phyloP scores from a whole-genome alignment of 2,329 filamentous ascomycete genomes.

The Ascochyta rabiei region DNA sequence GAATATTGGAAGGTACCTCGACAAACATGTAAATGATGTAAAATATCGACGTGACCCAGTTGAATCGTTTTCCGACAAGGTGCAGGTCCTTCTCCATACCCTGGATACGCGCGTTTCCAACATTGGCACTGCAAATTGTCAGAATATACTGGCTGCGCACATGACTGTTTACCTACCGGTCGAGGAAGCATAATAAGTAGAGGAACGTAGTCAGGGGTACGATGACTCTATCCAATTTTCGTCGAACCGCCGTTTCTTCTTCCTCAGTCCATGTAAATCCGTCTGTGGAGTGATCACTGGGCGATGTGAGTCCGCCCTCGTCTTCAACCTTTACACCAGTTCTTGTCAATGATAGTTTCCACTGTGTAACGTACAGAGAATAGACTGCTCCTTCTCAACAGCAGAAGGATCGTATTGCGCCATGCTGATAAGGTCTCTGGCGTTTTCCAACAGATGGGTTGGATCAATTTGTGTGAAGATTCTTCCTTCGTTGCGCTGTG shows the following conservation, averaged over 20 bases:
- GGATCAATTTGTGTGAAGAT: background rate
- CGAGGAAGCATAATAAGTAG: constrained; percentile 61
- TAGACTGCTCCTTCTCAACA: constrained; percentile 10
- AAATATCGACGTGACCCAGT: constrained; percentile 64
- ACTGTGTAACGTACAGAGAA: constrained; percentile 3
- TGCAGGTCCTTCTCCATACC: constrained; percentile 58
- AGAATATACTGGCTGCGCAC: constrained; percentile 1
- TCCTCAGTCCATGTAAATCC: constrained; percentile 57
- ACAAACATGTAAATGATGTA: constrained; percentile 63
- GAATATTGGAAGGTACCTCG: constrained; percentile 62
- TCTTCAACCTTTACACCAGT: constrained; percentile 4
- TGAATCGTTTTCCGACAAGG: constrained; percentile 59
- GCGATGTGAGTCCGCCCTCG: constrained; percentile 9
- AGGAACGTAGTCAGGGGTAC: constrained; percentile 60
- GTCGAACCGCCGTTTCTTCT: constrained; percentile 58
- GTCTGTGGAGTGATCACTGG: constrained; percentile 38
- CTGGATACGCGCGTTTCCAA: constrained; percentile 63
- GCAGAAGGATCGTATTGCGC: background rate
- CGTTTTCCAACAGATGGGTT: background rate
- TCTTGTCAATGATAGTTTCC: background rate
- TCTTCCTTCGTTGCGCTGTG: constrained; percentile 14
- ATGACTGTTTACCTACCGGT: constrained; percentile 36
- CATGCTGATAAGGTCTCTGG: background rate
- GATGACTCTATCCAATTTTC: constrained; percentile 60
- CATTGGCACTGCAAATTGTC: constrained; percentile 44